Percentiles rank a stretch among this genome's conserved stretches.
These are phyloP conservation scores for Rhodotorula paludigena DNA, from an alignment of 768 basidiomycete genomes.

Conservation along the genomic window DNA sequence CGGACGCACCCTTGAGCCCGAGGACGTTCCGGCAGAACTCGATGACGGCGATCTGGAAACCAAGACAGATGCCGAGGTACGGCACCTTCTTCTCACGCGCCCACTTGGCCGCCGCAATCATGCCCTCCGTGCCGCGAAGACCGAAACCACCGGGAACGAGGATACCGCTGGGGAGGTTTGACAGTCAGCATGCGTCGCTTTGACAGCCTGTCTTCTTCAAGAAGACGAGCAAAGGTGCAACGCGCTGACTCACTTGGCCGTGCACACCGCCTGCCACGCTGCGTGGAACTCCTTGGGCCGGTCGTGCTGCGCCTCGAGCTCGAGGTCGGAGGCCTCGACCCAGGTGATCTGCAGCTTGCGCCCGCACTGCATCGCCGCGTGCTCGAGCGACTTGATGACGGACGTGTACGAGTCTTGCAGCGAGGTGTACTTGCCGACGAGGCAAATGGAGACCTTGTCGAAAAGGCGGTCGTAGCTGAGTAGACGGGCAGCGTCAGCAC, in stretches of 20 bases:
- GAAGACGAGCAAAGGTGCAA: too few species aligned
- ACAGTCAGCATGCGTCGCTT: too few species aligned
- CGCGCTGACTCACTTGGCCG: conserved; percentile 73
- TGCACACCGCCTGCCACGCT: conserved; percentile 87
- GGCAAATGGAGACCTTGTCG: conserved; percentile 78
- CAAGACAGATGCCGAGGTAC: conserved; percentile 93
- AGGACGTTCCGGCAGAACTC: conserved; percentile 89
- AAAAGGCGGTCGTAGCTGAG: conserved; percentile 68
- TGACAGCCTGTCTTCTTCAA: too few species aligned
- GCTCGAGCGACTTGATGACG: conserved; percentile 91
- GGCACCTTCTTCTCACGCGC: conserved; percentile 91
- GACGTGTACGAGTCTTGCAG: conserved; percentile 98
- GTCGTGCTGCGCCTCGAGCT: conserved; percentile 69
- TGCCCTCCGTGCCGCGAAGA: conserved; percentile 85
- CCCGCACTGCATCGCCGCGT: conserved; percentile 87
- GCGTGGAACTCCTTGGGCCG: conserved; percentile 88
- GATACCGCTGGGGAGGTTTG: conserved; percentile 76
- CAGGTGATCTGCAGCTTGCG: conserved; percentile 78
- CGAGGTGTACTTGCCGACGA: conserved; percentile 97
- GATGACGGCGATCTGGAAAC: conserved; percentile 93
- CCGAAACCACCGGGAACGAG: conserved; percentile 98
- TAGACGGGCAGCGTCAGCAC: not conserved
- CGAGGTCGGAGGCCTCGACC: conserved; percentile 92
- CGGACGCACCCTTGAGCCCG: conserved; percentile 58
- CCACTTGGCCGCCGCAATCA: conserved; percentile 97